phyloP scores from a whole-genome alignment of 257 asterid species.

The Solanum rostratum region DNA sequence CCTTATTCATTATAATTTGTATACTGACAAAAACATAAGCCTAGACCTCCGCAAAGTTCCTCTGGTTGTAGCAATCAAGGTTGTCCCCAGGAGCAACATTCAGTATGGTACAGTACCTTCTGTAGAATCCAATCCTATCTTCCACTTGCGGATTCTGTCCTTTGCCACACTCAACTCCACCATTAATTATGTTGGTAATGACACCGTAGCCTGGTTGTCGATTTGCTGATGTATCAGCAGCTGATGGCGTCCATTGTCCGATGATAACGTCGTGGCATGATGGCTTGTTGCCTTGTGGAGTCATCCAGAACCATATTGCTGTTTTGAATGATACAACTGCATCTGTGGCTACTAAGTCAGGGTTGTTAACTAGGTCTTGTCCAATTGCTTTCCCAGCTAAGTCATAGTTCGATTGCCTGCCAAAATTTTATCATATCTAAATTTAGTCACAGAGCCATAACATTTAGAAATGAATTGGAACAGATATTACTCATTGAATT shows the following conservation, averaged over 20 bases:
- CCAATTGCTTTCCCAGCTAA: conserved; percentile 12
- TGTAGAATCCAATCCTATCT: conserved; percentile 18
- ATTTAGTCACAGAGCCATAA: background rate
- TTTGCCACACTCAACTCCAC: conserved; percentile 22
- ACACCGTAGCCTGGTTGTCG: conserved; percentile 17
- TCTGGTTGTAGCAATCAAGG: conserved; percentile 20
- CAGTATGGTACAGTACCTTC: conserved; percentile 14
- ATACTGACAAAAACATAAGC: background rate
- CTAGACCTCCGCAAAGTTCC: conserved; percentile 8
- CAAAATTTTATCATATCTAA: background rate
- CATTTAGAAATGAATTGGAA: too few relatives aligned
- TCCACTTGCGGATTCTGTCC: conserved; percentile 7
- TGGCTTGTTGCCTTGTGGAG: conserved; percentile 22
- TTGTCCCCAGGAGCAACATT: conserved; percentile 18
- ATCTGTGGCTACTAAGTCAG: conserved; percentile 24
- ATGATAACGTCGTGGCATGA: conserved; percentile 22
- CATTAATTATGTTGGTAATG: conserved; percentile 27
- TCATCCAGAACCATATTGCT: conserved; percentile 39
- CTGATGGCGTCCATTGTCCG: conserved; percentile 24
- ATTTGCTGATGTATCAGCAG: conserved; percentile 11
- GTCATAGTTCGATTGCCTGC: conserved; percentile 19
- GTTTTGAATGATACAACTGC: conserved; percentile 19
- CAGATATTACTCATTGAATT: background rate
- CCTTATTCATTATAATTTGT: background rate
- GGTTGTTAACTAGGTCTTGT: conserved; percentile 17